Conservation (phyloP, 441 rosid species). For the Corymbia calophylla region DNA sequence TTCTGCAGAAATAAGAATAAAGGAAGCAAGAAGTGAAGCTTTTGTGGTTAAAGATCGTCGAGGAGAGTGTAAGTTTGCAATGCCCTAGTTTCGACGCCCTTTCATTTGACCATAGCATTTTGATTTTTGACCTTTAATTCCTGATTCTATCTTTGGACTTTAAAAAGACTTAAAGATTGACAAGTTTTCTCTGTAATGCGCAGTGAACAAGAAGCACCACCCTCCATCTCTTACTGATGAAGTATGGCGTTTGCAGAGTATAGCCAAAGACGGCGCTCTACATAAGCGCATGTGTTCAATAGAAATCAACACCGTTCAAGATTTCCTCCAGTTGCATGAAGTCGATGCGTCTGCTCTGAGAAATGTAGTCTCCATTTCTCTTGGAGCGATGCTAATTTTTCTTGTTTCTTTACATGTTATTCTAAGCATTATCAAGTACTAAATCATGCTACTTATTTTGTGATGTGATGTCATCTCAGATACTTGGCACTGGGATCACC, state of each 20-base stretch:
- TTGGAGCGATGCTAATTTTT: background rate
- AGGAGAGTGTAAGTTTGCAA: slow-evolving; percentile 53
- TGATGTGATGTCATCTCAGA: slow-evolving; percentile 20
- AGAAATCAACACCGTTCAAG: slow-evolving; percentile 30
- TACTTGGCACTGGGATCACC: slow-evolving; percentile 26
- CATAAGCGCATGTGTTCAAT: slow-evolving; percentile 24
- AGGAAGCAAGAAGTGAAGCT: slow-evolving; percentile 61
- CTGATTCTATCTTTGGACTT: background rate
- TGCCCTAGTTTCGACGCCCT: background rate
- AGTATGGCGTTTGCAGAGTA: slow-evolving; percentile 69
- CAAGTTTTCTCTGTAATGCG: background rate
- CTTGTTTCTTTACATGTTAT: background rate
- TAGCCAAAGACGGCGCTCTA: slow-evolving; percentile 49
- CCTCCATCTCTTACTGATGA: slow-evolving; percentile 57
- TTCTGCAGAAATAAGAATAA: slow-evolving; percentile 29
- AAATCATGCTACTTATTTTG: background rate
- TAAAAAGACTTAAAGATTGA: background rate
- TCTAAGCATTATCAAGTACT: background rate
- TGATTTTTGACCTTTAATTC: background rate
- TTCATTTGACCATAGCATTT: background rate
- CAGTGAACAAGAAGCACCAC: slow-evolving; percentile 71
- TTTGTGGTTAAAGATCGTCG: slow-evolving; percentile 74
- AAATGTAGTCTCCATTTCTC: slow-evolving; percentile 22
- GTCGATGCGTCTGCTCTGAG: slow-evolving; percentile 24
- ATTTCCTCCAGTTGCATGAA: slow-evolving; percentile 32